These are phyloP conservation scores for Pezicula neosporulosa DNA, from an alignment of 2,329 filamentous ascomycete genomes.

Conservation along the genomic window DNA sequence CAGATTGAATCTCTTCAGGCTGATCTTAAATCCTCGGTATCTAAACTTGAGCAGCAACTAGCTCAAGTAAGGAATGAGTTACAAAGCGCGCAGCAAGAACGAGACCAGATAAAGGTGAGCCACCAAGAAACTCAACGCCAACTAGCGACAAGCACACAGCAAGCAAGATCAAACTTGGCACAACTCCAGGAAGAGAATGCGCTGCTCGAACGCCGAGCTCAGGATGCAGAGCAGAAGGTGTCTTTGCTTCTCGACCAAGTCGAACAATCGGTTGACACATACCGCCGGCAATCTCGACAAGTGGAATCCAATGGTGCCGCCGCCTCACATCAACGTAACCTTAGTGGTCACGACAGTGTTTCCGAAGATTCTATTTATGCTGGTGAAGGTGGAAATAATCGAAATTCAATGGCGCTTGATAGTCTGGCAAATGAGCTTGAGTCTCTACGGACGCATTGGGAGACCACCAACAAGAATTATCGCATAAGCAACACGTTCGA, in stretches of 20 bases:
- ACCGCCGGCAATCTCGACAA: conserved; percentile 72
- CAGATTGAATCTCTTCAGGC: conserved; percentile 68
- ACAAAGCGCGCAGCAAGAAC: conserved; percentile 59
- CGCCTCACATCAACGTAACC: conserved; percentile 31
- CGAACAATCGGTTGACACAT: conserved; percentile 89
- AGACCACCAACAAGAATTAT: conserved; percentile 93
- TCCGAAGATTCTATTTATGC: conserved; percentile 54
- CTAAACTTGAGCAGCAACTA: conserved; percentile 70
- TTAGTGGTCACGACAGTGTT: conserved; percentile 48
- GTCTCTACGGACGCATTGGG: conserved; percentile 86
- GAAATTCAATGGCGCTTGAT: conserved; percentile 74
- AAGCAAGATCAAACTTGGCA: conserved; percentile 67
- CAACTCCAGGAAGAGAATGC: conserved; percentile 79
- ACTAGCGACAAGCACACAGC: conserved; percentile 50
- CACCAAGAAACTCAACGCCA: conserved; percentile 52
- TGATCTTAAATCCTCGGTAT: conserved; percentile 63
- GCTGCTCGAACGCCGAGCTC: conserved; percentile 76
- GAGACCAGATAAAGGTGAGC: conserved; percentile 59
- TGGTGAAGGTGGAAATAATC: conserved; percentile 48
- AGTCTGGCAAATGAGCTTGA: conserved; percentile 91
- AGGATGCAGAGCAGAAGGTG: conserved; percentile 90
- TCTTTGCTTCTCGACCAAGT: conserved; percentile 92
- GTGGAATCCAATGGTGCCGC: conserved; percentile 44
- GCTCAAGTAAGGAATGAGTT: conserved; percentile 67
- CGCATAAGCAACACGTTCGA: conserved; percentile 87